Evolutionary conservation across 2,329 filamentous ascomycete genomes (phyloP).

Genomic region (Fusarium sp.): DNA sequence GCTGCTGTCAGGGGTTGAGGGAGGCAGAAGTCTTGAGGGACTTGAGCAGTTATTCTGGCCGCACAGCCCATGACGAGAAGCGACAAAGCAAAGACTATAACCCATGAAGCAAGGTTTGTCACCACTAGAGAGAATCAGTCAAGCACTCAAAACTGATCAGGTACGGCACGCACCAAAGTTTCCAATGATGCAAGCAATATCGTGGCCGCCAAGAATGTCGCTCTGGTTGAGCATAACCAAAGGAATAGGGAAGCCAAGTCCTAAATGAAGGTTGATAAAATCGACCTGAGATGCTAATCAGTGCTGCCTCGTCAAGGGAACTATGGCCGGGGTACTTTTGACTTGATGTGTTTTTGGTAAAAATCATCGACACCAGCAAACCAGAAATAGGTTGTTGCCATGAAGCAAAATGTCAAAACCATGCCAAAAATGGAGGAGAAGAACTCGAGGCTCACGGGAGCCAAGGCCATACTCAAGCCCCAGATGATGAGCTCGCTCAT

Average conservation of each 20-base stretch:
- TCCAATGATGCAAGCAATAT: constrained; percentile 57
- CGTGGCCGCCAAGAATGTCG: constrained; percentile 46
- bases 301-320: background rate
- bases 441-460: constrained; percentile 52
- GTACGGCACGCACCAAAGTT: constrained; percentile 55
- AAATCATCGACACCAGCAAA: constrained; percentile 37
- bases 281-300: constrained; percentile 54
- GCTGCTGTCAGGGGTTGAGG: constrained; percentile 3
- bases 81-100: constrained; percentile 45
- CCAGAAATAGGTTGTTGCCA: constrained; percentile 44
- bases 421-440: constrained; percentile 62
- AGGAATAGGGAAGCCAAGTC: constrained; percentile 62
- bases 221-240: constrained; percentile 58
- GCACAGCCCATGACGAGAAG: constrained; percentile 34
- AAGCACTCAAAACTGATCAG: rapidly evolving
- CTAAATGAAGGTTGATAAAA: constrained; percentile 63
- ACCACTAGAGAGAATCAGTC: constrained; percentile 45
- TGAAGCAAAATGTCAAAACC: constrained; percentile 53
- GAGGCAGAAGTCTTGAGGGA: constrained; percentile 17
- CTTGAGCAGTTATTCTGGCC: constrained; percentile 10
- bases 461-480: constrained; percentile 53
- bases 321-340: constrained; percentile 45
- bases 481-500: constrained; percentile 60
- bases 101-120: constrained; percentile 53
- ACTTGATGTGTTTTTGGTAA: constrained; percentile 49